phyloP scores from a whole-genome alignment of 2,329 filamentous ascomycete species.

The Hymenoscyphus fraxineus region DNA sequence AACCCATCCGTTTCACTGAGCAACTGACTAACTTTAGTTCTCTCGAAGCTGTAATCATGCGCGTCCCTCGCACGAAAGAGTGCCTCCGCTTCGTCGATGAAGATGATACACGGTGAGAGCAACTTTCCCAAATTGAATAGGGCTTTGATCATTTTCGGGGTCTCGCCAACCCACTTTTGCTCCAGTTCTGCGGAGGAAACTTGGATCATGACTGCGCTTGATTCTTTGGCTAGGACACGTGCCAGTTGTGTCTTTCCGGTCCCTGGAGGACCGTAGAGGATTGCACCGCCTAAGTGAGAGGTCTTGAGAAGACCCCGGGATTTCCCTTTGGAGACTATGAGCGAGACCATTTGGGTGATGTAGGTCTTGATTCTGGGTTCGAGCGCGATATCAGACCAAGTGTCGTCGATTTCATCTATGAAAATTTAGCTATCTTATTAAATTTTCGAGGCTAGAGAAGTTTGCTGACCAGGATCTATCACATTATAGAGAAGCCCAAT shows the following conservation, averaged over 20 bases:
- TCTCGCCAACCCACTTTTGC: constrained; percentile 90
- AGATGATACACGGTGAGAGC: constrained; percentile 82
- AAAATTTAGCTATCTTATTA: background rate
- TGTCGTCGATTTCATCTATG: background rate
- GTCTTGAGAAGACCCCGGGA: constrained; percentile 10
- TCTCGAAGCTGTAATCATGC: constrained; percentile 61
- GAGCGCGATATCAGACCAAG: background rate
- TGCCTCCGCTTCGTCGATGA: constrained; percentile 92
- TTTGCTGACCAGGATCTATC: background rate
- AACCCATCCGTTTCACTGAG: constrained; percentile 93
- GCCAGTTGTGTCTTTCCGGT: constrained; percentile 67
- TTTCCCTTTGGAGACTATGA: background rate
- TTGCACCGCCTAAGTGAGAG: constrained; percentile 25
- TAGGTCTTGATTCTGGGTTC: background rate
- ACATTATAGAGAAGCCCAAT: background rate
- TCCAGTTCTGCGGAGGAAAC: constrained; percentile 85
- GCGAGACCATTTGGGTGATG: background rate
- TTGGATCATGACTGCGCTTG: constrained; percentile 70
- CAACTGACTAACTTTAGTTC: constrained; percentile 92
- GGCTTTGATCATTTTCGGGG: constrained; percentile 88
- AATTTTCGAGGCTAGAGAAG: background rate
- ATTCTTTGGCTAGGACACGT: constrained; percentile 62
- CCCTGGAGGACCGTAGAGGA: constrained; percentile 81
- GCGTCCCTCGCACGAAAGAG: constrained; percentile 73
- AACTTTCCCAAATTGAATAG: constrained; percentile 87